Conservation (phyloP, 495 filamentous ascomycete species). For the Apodospora peruviana region DNA sequence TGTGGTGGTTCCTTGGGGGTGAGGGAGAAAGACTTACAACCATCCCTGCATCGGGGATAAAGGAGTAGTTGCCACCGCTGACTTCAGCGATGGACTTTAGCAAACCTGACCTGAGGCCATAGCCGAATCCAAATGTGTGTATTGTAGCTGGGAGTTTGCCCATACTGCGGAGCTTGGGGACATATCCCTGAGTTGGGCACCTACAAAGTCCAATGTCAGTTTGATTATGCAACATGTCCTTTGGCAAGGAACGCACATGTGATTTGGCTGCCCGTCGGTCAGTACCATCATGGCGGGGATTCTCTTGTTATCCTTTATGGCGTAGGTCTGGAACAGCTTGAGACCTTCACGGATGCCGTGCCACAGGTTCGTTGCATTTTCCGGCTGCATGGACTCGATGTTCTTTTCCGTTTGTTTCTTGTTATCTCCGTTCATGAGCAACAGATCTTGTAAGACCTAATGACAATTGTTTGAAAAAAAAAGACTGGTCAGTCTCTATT, state of each 20-base stretch:
- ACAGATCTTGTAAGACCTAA: slow-evolving; percentile 33
- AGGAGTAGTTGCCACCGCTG: slow-evolving; percentile 38
- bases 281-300: slow-evolving; percentile 41
- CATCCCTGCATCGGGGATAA: slow-evolving; percentile 45
- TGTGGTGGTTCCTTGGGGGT: no score
- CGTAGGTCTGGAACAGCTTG: slow-evolving; percentile 21
- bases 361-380: slow-evolving; percentile 37
- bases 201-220: background rate
- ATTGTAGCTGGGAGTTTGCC: slow-evolving; percentile 31
- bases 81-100: slow-evolving; percentile 42
- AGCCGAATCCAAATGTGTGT: slow-evolving; percentile 46
- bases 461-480: slow-evolving; percentile 1
- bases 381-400: slow-evolving; percentile 26
- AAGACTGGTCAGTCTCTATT: background rate
- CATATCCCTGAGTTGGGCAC: slow-evolving; percentile 29
- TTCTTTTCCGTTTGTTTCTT: slow-evolving; percentile 23
- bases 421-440: slow-evolving; percentile 26
- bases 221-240: background rate
- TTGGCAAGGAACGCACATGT: slow-evolving; percentile 18
- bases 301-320: slow-evolving; percentile 7
- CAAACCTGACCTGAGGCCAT: slow-evolving; percentile 31
- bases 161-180: slow-evolving; percentile 31
- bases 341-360: slow-evolving; percentile 32
- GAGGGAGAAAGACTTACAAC: slow-evolving; percentile 35
- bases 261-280: slow-evolving; percentile 42